A percentile compares a stretch with the other conserved stretches of the same genome.
phyloP scores from a whole-genome alignment of 2,329 filamentous ascomycete genomes.

The Incumbomyces delicatus region DNA sequence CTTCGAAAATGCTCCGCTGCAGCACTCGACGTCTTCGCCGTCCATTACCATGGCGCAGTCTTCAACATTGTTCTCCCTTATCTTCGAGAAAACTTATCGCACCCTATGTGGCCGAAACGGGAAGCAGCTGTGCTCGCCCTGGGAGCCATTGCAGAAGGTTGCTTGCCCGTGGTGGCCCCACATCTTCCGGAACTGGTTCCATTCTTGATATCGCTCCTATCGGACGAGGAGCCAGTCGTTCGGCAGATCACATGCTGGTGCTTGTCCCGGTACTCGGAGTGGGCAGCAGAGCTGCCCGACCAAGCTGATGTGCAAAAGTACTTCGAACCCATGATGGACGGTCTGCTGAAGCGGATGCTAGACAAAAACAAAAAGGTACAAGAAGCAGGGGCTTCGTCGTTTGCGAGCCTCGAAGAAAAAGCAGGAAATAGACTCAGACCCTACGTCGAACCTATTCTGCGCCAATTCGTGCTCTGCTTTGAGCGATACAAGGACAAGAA shows the following conservation, averaged over 20 bases:
- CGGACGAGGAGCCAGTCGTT: constrained; percentile 80
- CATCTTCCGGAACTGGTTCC: constrained; percentile 84
- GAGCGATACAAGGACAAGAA: constrained; percentile 95
- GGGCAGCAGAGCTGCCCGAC: constrained; percentile 70
- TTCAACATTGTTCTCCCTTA: constrained; percentile 91
- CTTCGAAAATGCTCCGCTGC: constrained; percentile 94
- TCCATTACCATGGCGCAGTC: constrained; percentile 76
- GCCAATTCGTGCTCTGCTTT: constrained; percentile 88
- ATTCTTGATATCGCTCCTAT: constrained; percentile 76
- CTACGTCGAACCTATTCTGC: constrained; percentile 82
- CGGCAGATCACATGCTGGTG: constrained; percentile 98
- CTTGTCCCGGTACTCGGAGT: constrained; percentile 81
- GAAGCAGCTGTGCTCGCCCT: constrained; percentile 91
- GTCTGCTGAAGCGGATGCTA: constrained; percentile 86
- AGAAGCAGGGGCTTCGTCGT: constrained; percentile 89
- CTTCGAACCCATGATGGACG: constrained; percentile 96
- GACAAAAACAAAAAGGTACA: constrained; percentile 97
- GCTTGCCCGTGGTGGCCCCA: constrained; percentile 78
- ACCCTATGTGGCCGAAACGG: constrained; percentile 80
- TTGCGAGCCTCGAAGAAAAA: constrained; percentile 92
- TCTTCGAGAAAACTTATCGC: constrained; percentile 77
- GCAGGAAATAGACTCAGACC: constrained; percentile 69
- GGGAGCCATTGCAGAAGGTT: constrained; percentile 89
- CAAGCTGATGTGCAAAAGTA: constrained; percentile 60
- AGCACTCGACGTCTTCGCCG: constrained; percentile 85